Evolutionary conservation across 805 yeast genomes (phyloP), one percentile per base, ranked within the genome.

Genomic region (Candida railenensis): DNA sequence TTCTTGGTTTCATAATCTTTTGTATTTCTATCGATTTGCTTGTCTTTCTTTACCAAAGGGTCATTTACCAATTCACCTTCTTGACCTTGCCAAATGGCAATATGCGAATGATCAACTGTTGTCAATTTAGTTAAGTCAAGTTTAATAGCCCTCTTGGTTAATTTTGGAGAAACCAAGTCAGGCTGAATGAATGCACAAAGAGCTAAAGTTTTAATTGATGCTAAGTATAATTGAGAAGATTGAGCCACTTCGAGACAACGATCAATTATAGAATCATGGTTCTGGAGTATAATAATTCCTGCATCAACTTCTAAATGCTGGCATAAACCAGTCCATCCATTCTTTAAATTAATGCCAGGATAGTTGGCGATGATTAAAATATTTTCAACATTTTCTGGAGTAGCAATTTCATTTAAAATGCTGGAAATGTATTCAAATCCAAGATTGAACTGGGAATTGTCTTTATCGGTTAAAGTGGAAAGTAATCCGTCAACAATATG

Each of bases 1-100:
- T 88, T 82, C 48, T 79, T 69, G 2, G 91, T 86, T 56, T 86
- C 96, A 56, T 89, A 89, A 57, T 90, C 96, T 59, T 84, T 90
- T 1, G 88, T 70, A 60, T 88, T 88, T 61, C 87, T 88, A 58
- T 81, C 80, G 12, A 81, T 80, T 3, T 67, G 70, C 30, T 66
- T 65, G 28, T 71, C 68, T 12, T 69, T 66, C 57, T 72, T 77
- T 33, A 75, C 77, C 42, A 87, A 63, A 3, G 87, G 81, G 57
- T 88, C 82, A 16, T 82, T 65, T 2, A 86, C 94, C 45, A 85
- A 61, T 40, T 78, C 83, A 2, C 90, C 95, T 39, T 83, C 95
- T 0, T 72, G 61, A 8, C 85, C 85, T 40, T 67, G 73, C 85
- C 89, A 88, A 32, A 94, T 86, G 12, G 66, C 63, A 16, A 87